Evolutionary conservation across 345 rosid genomes (phyloP).

Genomic region (Iberis pinnata): DNA sequence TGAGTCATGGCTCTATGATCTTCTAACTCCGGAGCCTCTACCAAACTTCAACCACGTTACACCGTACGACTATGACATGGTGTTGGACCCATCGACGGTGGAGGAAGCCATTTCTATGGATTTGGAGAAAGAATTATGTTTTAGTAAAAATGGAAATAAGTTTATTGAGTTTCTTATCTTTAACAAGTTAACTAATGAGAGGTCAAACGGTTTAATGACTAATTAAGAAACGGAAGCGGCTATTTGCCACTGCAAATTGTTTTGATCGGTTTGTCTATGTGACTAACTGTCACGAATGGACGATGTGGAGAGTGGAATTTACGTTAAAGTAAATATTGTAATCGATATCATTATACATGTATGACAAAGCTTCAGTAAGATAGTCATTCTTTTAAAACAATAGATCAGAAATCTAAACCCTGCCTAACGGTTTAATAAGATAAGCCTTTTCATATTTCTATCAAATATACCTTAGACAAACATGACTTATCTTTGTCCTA

Average conservation of each 20-base stretch:
- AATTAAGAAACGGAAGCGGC: constrained; percentile 20
- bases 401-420: too few relatives aligned
- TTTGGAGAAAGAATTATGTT: constrained; percentile 25
- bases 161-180: constrained; percentile 17
- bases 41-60: background rate
- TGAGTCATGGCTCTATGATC: constrained; percentile 25
- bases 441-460: too few relatives aligned
- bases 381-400: too few relatives aligned
- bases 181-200: constrained; percentile 14
- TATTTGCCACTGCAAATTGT: constrained; percentile 23
- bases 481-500: too few relatives aligned
- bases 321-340: too few relatives aligned
- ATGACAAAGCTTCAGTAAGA: too few relatives aligned
- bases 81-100: constrained; percentile 1
- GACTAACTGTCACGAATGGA: constrained; percentile 42
- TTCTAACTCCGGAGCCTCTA: constrained; percentile 13
- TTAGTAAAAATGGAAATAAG: constrained; percentile 17
- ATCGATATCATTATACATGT: too few relatives aligned
- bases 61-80: background rate
- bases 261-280: constrained; percentile 16
- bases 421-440: too few relatives aligned
- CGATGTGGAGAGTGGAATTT: too few relatives aligned
- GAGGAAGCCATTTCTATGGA: constrained; percentile 23
- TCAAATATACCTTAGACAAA: too few relatives aligned
- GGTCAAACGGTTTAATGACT: constrained; percentile 26